Conservation (phyloP, 345 rosid species). For the Rubroshorea leprosula region DNA sequence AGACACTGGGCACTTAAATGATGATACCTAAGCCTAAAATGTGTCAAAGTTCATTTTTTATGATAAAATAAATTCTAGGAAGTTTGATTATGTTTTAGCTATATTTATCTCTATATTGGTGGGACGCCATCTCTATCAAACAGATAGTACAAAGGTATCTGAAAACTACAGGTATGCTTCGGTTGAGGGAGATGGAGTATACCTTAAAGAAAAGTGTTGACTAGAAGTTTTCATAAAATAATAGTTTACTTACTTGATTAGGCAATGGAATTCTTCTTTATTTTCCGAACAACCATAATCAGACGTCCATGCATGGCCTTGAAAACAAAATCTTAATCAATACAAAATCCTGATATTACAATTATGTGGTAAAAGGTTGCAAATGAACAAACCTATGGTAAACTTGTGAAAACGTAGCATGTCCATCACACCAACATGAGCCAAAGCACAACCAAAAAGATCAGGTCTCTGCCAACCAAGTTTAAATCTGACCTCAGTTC, state of each 20-base stretch:
- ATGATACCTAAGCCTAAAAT: too few species aligned
- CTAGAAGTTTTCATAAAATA: not conserved
- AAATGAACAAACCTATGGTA: conserved; percentile 58
- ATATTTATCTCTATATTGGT: too few species aligned
- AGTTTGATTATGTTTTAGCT: too few species aligned
- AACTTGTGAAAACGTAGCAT: conserved; percentile 95
- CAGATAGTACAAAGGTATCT: too few species aligned
- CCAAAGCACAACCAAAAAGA: conserved; percentile 95
- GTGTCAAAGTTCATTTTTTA: too few species aligned
- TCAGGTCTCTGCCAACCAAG: conserved; percentile 70
- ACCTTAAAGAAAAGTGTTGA: too few species aligned
- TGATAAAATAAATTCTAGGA: too few species aligned
- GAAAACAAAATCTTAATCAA: conserved; percentile 13
- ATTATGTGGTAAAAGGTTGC: not conserved
- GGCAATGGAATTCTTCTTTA: conserved; percentile 87
- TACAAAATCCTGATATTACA: conserved; percentile 5
- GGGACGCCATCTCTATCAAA: too few species aligned
- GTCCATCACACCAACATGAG: conserved; percentile 99
- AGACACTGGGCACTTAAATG: too few species aligned
- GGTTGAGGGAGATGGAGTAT: too few species aligned
- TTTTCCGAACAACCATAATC: conserved; percentile 87
- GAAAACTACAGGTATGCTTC: too few species aligned
- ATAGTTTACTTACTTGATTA: conserved; percentile 56
- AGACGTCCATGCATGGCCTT: conserved; percentile 94
- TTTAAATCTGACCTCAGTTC: conserved; percentile 1